phyloP scores from a whole-genome alignment of 2,329 filamentous ascomycete genomes.

The Talaromyces sp. region DNA sequence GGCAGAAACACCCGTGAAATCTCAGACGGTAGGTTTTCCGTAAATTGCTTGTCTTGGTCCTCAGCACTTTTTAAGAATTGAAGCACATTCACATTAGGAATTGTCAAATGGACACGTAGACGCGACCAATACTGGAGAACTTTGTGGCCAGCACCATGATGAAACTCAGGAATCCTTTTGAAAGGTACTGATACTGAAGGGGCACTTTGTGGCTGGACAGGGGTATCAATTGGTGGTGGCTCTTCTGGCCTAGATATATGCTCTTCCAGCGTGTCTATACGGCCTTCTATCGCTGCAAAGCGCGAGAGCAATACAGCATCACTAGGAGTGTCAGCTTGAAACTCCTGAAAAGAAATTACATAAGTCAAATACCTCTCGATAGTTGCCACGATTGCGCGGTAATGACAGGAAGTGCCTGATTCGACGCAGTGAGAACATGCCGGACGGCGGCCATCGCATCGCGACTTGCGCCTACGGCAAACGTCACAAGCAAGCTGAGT shows the following conservation, averaged over 20 bases:
- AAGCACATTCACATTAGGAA: neutral
- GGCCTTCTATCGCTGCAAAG: neutral
- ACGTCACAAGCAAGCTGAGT: neutral
- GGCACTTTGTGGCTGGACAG: neutral
- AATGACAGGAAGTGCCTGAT: neutral
- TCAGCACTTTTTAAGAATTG: neutral
- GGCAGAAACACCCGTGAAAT: neutral
- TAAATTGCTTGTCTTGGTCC: neutral
- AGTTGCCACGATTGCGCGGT: neutral
- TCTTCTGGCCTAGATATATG: neutral
- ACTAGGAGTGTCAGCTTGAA: neutral
- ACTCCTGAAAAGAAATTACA: no score
- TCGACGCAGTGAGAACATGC: neutral
- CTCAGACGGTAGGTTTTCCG: neutral
- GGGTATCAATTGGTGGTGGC: neutral
- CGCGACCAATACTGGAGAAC: conserved; percentile 2
- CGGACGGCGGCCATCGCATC: neutral
- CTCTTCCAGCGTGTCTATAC: neutral
- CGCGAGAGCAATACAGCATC: neutral
- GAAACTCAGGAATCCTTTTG: neutral
- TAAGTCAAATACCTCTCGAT: neutral
- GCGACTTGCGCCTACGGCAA: neutral
- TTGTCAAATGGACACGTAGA: neutral
- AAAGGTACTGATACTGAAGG: neutral
- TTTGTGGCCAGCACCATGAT: conserved; percentile 3